Evolutionary conservation across 352 stramenopile genomes (phyloP).

Genomic region (Phytophthora megakarya): DNA sequence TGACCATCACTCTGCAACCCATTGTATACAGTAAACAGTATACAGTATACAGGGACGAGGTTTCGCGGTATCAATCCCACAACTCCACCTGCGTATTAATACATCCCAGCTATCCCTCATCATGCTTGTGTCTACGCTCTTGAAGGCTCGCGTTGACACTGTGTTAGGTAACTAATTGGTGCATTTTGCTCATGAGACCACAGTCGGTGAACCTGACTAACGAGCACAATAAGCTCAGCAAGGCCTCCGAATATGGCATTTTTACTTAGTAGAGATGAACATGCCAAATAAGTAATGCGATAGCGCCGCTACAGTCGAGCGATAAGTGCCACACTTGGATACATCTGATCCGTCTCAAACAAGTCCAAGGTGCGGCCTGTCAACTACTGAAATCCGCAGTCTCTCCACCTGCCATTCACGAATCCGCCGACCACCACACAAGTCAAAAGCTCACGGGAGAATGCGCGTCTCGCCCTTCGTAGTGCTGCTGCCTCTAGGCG

Average conservation of each 20-base stretch:
- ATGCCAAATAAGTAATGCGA: background rate
- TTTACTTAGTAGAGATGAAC: background rate
- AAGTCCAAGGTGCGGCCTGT: background rate
- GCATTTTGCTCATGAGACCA: slow-evolving; percentile 26
- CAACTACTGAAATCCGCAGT: background rate
- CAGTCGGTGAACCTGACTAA: slow-evolving; percentile 13
- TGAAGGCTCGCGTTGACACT: no score
- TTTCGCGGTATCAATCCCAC: no score
- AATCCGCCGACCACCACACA: slow-evolving; percentile 10
- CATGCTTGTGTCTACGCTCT: no score
- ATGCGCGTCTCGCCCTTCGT: slow-evolving; percentile 10
- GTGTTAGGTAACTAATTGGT: slow-evolving; percentile 18
- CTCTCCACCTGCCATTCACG: slow-evolving; percentile 8
- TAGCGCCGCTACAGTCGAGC: background rate
- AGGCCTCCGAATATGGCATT: no score
- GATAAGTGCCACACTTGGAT: slow-evolving; percentile 27
- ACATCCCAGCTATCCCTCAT: no score
- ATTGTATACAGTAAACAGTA: no score
- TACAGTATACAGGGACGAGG: no score
- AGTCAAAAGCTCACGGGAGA: background rate
- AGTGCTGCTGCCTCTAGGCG: slow-evolving; percentile 23
- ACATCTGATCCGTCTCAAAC: slow-evolving; percentile 30
- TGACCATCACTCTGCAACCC: slow-evolving; percentile 22
- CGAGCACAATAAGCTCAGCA: no score
- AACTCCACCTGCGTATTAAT: no score